Evolutionary conservation across 2,329 filamentous ascomycete species (phyloP).

Genomic region (Pseudomassariella vexata): DNA sequence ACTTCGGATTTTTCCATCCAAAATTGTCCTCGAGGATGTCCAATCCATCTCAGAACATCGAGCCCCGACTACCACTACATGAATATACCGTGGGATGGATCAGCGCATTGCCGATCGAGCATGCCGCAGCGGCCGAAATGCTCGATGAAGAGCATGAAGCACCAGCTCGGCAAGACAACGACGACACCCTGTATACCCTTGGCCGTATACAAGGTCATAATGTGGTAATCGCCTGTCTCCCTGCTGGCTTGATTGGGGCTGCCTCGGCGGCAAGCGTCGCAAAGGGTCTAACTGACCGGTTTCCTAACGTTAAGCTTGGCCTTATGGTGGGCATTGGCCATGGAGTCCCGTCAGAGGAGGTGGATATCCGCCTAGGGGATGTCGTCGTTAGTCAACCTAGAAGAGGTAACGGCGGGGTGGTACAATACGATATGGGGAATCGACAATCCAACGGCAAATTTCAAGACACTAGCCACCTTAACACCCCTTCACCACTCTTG

Average conservation of each 20-base stretch:
- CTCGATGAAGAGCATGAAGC: constrained; percentile 22
- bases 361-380: constrained; percentile 27
- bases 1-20: too few species aligned
- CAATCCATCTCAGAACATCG: too few species aligned
- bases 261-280: constrained; percentile 17
- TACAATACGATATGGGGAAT: constrained; percentile 27
- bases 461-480: constrained; percentile 6
- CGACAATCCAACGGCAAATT: constrained; percentile 14
- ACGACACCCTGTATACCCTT: constrained; percentile 19
- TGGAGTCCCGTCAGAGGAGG: too few species aligned
- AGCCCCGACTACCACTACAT: too few species aligned
- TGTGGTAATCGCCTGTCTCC: constrained; percentile 21
- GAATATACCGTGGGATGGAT: constrained; percentile 26
- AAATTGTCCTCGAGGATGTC: too few species aligned
- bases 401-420: constrained; percentile 15
- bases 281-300: constrained; percentile 16
- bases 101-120: constrained; percentile 24
- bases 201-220: constrained; percentile 19
- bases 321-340: constrained; percentile 27
- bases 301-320: constrained; percentile 16
- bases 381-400: constrained; percentile 21
- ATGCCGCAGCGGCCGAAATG: constrained; percentile 20
- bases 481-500: constrained; percentile 4
- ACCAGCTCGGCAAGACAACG: constrained; percentile 10
- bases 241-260: constrained; percentile 16